phyloP scores from a whole-genome alignment of 352 stramenopile genomes.

The Globisporangium recalcitrans region DNA sequence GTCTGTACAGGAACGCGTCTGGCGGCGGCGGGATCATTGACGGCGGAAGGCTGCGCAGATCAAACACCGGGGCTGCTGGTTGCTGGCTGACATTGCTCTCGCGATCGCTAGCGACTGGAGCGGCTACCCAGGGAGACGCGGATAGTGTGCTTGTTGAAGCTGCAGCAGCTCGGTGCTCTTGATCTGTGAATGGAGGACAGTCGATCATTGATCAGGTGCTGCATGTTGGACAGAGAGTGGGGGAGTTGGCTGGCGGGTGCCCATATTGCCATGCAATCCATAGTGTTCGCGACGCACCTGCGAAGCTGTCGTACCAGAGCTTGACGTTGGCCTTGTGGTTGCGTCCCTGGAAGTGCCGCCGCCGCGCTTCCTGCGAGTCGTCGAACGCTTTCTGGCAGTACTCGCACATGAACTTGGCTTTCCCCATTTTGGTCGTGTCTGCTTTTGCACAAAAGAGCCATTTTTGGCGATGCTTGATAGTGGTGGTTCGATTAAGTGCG shows the following conservation, averaged over 20 bases:
- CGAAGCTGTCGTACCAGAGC: slow-evolving; percentile 79
- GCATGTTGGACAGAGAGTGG: not conserved
- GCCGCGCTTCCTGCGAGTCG: slow-evolving; percentile 65
- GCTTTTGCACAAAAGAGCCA: not conserved
- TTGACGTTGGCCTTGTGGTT: slow-evolving; percentile 83
- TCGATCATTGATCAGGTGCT: not conserved
- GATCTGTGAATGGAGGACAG: slow-evolving; percentile 22
- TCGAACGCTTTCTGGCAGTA: slow-evolving; percentile 84
- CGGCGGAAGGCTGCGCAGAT: slow-evolving; percentile 40
- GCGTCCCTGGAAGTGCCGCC: slow-evolving; percentile 57
- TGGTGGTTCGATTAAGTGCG: slow-evolving; percentile 30
- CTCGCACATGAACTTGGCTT: slow-evolving; percentile 53
- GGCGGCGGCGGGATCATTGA: slow-evolving; percentile 68
- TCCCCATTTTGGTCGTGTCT: slow-evolving; percentile 38
- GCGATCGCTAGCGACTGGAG: not conserved
- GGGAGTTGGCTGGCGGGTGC: not conserved
- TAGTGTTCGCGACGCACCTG: slow-evolving; percentile 27
- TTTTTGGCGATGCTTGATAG: not conserved
- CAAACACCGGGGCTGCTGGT: not conserved
- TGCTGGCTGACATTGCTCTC: too few species aligned
- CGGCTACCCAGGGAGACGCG: not conserved
- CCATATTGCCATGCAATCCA: not conserved
- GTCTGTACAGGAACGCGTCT: slow-evolving; percentile 37
- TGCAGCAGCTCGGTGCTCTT: slow-evolving; percentile 26
- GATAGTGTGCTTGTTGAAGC: not conserved